Base-by-base conservation (phyloP, 2,329 filamentous ascomycete species). In the Microdochium bolleyi region DNA sequence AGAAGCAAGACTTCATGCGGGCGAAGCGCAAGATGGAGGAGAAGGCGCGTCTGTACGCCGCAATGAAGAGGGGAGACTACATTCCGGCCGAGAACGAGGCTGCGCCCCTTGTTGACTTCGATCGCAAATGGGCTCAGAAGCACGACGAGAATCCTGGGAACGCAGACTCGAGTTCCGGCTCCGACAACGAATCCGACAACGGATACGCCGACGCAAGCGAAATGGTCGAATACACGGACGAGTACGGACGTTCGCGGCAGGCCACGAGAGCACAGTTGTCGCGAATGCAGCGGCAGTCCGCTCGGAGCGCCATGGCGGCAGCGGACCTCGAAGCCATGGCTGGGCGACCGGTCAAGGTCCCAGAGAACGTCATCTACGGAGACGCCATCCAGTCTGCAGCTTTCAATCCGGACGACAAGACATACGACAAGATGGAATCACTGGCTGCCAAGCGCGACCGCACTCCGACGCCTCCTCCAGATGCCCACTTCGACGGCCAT, bases 61-160 rank as follows among this genome's bases (percentile, higher is more conserved):
- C 89, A 37, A 86, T 99, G 83, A 95, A 95, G 70, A 80, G 88
- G 32, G 92, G 92, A n/a, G 86, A 95, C 64, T 85, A 89, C 68
- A 74, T 89, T n/a, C 75, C 80, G 16, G 78, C 79, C 52, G 80
- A 88, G 58, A 80, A 85, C 64, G 74, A 82, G 60, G 73, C 81
- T 44, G 82, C 84, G 60, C 78, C 81, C 24, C 79, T 95, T 24
- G 87, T 99, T 2, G 92, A 99, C 71, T 99, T 99, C 68, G 94
- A 97, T 70, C 79, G 87, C 55, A 99, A 97, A 72, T 97, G 94
- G 92, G 90, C 87, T 0, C 89, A 95, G 64, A 73, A 74, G 24
- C 74, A 84, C 52, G 52, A 58, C 49, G 64, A 67, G 65, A 56
- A 67, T 24, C 65, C 67, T n/a, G 58, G 64, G 1, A 57, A 61